Conservation (phyloP, 352 stramenopile species). For the Pythium oligandrum region DNA sequence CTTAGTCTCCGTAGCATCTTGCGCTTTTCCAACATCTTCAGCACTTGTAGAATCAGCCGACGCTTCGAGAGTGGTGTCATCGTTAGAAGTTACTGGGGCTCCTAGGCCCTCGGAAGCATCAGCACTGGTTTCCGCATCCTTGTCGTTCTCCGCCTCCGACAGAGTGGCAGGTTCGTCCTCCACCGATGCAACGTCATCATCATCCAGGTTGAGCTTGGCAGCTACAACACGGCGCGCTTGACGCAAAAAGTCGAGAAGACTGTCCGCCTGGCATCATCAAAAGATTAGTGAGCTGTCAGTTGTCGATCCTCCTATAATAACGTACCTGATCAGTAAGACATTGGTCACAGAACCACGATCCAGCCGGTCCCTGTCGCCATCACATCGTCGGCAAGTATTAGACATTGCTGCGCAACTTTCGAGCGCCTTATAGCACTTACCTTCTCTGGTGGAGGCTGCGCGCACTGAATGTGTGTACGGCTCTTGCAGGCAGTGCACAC, state of each 20-base stretch:
- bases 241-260: constrained; percentile 63
- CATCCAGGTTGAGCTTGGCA: neutral
- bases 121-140: neutral
- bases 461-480: constrained; percentile 56
- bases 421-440: constrained; percentile 2
- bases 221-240: constrained; percentile 45
- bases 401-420: neutral
- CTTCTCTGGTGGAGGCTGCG: constrained; percentile 26
- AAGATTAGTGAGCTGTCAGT: neutral
- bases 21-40: too few species aligned
- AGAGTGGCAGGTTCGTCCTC: neutral
- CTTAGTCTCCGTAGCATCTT: neutral
- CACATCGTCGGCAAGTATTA: neutral
- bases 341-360: constrained; percentile 26
- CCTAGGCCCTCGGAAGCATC: too few species aligned
- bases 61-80: too few species aligned
- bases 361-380: constrained; percentile 30
- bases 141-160: neutral
- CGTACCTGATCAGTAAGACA: constrained; percentile 11
- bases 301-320: neutral
- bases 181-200: constrained; percentile 3
- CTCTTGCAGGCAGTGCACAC: constrained; percentile 55
- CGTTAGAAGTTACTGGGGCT: too few species aligned
- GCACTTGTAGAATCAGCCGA: too few species aligned
- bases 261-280: constrained; percentile 28